These are phyloP conservation scores for Erythrobasidium hasegawianum DNA, from an alignment of 1,284 basidiomycete species.

Conservation along the genomic window DNA sequence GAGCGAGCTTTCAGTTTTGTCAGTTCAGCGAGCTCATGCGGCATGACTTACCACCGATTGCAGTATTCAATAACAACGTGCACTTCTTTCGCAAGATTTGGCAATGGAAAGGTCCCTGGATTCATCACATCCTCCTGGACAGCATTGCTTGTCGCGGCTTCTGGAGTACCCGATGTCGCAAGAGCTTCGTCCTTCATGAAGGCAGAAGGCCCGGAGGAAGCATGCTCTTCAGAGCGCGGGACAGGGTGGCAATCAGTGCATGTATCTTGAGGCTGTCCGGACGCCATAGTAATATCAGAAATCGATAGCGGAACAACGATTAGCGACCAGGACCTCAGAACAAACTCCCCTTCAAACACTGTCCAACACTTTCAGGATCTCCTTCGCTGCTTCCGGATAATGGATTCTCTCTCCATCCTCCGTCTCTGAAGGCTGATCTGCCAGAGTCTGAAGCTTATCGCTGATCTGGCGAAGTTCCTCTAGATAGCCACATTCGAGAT, in stretches of 20 bases:
- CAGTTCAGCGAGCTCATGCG: background rate
- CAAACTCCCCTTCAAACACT: no score
- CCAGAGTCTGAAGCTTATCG: no score
- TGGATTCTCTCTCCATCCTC: no score
- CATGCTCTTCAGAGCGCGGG: background rate
- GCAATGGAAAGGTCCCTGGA: constrained; percentile 22
- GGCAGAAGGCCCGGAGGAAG: background rate
- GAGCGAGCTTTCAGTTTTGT: background rate
- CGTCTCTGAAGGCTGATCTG: no score
- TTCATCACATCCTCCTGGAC: constrained; percentile 17
- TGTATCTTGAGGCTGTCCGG: background rate
- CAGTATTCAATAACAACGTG: constrained; percentile 33
- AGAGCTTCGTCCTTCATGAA: background rate
- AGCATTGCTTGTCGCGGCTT: no score
- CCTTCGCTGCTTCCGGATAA: no score
- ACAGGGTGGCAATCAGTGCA: constrained; percentile 11
- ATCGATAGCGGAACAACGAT: background rate
- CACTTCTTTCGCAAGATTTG: constrained; percentile 17
- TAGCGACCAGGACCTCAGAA: no score
- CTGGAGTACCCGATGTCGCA: no score
- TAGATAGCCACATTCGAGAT: no score
- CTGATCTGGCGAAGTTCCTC: no score
- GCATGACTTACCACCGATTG: constrained; percentile 24
- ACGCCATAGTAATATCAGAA: background rate
- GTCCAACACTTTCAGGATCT: no score